A percentile compares a stretch with the other conserved stretches of the same genome.
Conservation (phyloP, 164 flowering plant species). For the Vitis cinerea region DNA sequence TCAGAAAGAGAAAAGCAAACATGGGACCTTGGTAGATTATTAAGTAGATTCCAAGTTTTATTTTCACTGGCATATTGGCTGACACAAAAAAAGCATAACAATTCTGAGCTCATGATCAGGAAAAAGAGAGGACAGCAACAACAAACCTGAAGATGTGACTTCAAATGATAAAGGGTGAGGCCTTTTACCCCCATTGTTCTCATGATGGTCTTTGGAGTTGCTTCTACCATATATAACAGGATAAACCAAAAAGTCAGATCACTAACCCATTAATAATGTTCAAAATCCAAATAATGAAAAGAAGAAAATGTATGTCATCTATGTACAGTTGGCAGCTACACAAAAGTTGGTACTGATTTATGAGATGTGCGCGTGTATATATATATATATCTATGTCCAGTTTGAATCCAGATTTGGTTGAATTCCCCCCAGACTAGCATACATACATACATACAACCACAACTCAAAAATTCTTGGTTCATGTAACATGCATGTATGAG, state of each 20-base stretch:
- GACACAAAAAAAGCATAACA: background rate
- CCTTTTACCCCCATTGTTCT: conserved; percentile 93
- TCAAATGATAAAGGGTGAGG: conserved; percentile 85
- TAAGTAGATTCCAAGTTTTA: no score
- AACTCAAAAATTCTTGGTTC: no score
- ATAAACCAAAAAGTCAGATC: background rate
- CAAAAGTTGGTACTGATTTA: background rate
- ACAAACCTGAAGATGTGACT: conserved; percentile 87
- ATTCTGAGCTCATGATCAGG: background rate
- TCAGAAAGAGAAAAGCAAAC: background rate
- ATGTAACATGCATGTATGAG: no score
- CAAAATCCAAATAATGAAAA: background rate
- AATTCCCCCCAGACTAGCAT: no score
- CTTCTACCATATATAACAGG: conserved; percentile 55
- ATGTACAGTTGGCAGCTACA: background rate
- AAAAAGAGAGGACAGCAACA: background rate
- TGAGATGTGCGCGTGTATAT: background rate
- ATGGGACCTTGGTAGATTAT: no score
- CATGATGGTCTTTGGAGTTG: conserved; percentile 88
- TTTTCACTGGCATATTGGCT: background rate
- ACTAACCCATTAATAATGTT: background rate
- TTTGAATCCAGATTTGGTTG: no score
- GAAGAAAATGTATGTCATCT: background rate
- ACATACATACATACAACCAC: no score
- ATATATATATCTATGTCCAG: no score